phyloP scores from a whole-genome alignment of 306 rosid genomes.

The Medicago arabica region DNA sequence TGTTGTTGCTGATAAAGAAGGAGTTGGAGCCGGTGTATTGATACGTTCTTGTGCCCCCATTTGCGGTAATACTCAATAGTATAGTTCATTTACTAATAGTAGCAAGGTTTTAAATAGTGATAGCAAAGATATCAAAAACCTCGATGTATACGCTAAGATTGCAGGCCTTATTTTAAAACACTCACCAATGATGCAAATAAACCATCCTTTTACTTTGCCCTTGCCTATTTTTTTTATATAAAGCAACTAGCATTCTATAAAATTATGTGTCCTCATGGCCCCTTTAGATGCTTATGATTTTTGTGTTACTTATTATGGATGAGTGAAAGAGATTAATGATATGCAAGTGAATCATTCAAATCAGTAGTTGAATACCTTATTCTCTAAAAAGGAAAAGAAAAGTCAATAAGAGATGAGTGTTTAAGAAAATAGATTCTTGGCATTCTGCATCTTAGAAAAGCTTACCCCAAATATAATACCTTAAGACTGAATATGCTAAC shows the following conservation, averaged over 20 bases:
- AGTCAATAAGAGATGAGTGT: not conserved
- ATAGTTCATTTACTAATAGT: not conserved
- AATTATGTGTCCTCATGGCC: not conserved
- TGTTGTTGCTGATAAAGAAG: constrained; percentile 91
- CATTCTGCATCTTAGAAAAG: not conserved
- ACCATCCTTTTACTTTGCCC: not conserved
- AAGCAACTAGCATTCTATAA: not conserved
- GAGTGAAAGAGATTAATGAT: constrained; percentile 7
- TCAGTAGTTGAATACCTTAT: not conserved
- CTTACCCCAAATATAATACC: not conserved
- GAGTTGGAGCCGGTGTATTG: constrained; percentile 85
- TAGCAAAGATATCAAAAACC: not conserved
- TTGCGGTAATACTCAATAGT: constrained; percentile 55
- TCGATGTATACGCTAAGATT: not conserved
- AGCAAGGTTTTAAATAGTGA: not conserved
- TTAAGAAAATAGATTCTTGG: not conserved
- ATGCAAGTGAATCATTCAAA: constrained; percentile 1
- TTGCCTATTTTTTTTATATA: not conserved
- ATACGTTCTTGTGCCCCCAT: constrained; percentile 95
- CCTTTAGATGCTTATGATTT: constrained; percentile 8
- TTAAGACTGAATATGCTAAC: not conserved
- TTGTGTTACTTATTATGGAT: constrained; percentile 9
- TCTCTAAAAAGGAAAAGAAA: constrained; percentile 24
- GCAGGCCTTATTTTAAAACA: not conserved
- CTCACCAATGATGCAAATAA: not conserved